These are phyloP conservation scores for Exophiala alcalophila DNA, from an alignment of 2,329 filamentous ascomycete species.

Conservation along the genomic window DNA sequence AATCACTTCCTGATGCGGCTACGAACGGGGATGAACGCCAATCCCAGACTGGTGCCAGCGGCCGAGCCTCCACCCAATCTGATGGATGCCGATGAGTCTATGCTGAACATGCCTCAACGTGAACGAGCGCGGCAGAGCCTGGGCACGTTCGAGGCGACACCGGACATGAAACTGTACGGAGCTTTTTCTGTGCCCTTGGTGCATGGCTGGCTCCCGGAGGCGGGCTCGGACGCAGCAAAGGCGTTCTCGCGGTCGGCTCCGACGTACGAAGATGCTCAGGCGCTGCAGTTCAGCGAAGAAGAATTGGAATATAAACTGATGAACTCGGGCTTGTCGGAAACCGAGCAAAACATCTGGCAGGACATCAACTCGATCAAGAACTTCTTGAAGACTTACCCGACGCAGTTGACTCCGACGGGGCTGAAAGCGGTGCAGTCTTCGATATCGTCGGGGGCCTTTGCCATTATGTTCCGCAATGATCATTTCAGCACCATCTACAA, in stretches of 20 bases:
- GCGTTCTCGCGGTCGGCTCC: constrained; percentile 68
- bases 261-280: constrained; percentile 89
- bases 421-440: constrained; percentile 69
- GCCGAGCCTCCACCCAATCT: constrained; percentile 45
- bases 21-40: constrained; percentile 97
- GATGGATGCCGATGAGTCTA: constrained; percentile 33
- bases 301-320: constrained; percentile 78
- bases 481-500: constrained; percentile 94
- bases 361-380: constrained; percentile 81
- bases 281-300: constrained; percentile 82
- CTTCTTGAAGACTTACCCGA: constrained; percentile 74
- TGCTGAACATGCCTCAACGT: constrained; percentile 20
- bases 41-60: constrained; percentile 75
- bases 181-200: constrained; percentile 85
- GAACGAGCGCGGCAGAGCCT: constrained; percentile 34
- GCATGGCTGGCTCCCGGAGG: constrained; percentile 80
- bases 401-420: constrained; percentile 81
- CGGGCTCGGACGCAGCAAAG: constrained; percentile 63
- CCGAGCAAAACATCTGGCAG: constrained; percentile 76
- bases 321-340: constrained; percentile 59
- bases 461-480: constrained; percentile 93
- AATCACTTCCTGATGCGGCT: constrained; percentile 84
- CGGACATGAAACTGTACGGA: constrained; percentile 85
- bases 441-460: constrained; percentile 73
- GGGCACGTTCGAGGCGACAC: constrained; percentile 84